phyloP scores from a whole-genome alignment of 1,139 yeast genomes.

The Geotrichum macrosporum region DNA sequence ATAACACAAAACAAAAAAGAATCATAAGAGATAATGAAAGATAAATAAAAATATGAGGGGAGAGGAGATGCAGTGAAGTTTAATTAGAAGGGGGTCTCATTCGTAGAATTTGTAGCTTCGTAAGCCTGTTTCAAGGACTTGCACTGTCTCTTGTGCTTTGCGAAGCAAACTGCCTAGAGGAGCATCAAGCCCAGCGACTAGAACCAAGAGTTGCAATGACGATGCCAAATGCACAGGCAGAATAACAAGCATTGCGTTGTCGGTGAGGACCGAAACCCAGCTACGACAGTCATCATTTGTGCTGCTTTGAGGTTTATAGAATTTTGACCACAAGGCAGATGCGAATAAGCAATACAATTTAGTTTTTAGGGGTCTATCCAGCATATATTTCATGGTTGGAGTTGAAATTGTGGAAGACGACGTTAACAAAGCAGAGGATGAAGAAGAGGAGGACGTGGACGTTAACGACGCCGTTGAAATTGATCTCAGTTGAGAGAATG shows the following conservation, averaged over 20 bases:
- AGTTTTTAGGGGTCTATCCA: slow-evolving; percentile 3
- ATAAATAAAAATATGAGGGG: no score
- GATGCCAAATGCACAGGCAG: background rate
- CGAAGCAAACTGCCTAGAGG: slow-evolving; percentile 4
- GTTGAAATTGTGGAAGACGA: background rate
- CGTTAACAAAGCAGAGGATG: background rate
- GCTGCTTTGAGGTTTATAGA: background rate
- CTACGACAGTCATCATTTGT: background rate
- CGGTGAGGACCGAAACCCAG: background rate
- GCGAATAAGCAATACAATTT: slow-evolving; percentile 3
- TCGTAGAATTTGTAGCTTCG: slow-evolving; percentile 2
- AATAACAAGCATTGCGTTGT: slow-evolving; percentile 1
- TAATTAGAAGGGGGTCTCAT: no score
- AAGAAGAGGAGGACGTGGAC: background rate
- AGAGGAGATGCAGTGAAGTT: no score
- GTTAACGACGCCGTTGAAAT: background rate
- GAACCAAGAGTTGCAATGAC: background rate
- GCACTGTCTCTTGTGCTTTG: slow-evolving; percentile 5
- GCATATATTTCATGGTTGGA: background rate
- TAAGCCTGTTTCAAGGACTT: slow-evolving; percentile 1
- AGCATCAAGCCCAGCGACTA: slow-evolving; percentile 2
- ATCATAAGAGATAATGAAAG: no score
- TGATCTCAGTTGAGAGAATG: background rate
- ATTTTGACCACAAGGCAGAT: background rate
- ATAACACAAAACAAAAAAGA: no score